A percentile compares a stretch with the other conserved stretches of the same genome.
Evolutionary conservation across 495 filamentous ascomycete species (phyloP).

Genomic region (Penicillium flavigenum): DNA sequence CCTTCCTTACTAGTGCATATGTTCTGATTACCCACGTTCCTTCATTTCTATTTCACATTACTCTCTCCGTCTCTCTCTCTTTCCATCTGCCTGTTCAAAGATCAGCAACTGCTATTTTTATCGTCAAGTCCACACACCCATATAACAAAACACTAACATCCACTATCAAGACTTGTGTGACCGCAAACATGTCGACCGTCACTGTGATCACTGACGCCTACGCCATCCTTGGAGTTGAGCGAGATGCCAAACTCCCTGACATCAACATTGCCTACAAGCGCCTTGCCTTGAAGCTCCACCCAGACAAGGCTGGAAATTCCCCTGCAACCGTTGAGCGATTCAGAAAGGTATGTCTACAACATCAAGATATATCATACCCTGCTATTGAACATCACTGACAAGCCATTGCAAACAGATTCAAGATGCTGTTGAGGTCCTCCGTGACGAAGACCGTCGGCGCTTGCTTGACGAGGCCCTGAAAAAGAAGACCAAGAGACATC

Average conservation of each 20-base stretch:
- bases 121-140: background rate
- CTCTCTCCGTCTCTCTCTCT: background rate
- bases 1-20: background rate
- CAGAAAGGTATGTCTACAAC: slow-evolving; percentile 25
- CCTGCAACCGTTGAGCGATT: slow-evolving; percentile 47
- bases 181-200: slow-evolving; percentile 11
- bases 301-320: slow-evolving; percentile 57
- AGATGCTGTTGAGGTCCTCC: slow-evolving; percentile 42
- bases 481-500: background rate
- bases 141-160: background rate
- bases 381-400: background rate
- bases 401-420: slow-evolving; percentile 29
- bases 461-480: slow-evolving; percentile 25
- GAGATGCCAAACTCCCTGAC: slow-evolving; percentile 34
- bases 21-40: background rate
- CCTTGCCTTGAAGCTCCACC: slow-evolving; percentile 57
- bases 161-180: background rate
- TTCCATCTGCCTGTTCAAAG: background rate
- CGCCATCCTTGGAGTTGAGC: slow-evolving; percentile 35
- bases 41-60: background rate
- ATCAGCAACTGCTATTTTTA: background rate
- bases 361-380: background rate
- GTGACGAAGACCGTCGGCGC: slow-evolving; percentile 29
- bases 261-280: slow-evolving; percentile 48
- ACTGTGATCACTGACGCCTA: slow-evolving; percentile 32